phyloP scores from a whole-genome alignment of 164 flowering plant species.

The Vitis rupestris region DNA sequence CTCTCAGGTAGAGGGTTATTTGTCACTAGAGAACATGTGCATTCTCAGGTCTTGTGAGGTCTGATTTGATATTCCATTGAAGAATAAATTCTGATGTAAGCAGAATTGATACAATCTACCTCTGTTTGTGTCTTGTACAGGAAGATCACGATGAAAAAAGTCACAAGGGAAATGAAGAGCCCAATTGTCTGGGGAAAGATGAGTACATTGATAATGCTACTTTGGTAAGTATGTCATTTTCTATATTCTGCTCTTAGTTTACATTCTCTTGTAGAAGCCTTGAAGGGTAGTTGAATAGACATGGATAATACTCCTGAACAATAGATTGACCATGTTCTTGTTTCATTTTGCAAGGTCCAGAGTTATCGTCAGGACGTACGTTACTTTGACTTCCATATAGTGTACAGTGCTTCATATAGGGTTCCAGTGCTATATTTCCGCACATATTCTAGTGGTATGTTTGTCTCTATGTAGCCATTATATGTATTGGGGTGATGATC shows the following conservation, averaged over 20 bases:
- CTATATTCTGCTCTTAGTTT: background rate
- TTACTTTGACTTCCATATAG: conserved; percentile 74
- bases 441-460: conserved; percentile 59
- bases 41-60: conserved; percentile 32
- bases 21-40: conserved; percentile 45
- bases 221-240: conserved; percentile 31
- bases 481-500: no score
- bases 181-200: conserved; percentile 15
- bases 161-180: conserved; percentile 26
- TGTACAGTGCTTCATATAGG: conserved; percentile 67
- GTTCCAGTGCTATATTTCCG: conserved; percentile 88
- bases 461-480: background rate
- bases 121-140: conserved; percentile 23
- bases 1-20: conserved; percentile 45
- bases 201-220: conserved; percentile 48
- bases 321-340: conserved; percentile 1
- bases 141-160: conserved; percentile 23
- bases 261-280: background rate
- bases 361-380: conserved; percentile 33
- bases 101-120: background rate
- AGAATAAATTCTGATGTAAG: background rate
- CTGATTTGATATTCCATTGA: conserved; percentile 5
- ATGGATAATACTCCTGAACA: background rate
- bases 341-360: conserved; percentile 39
- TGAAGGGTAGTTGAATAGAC: background rate